Evolutionary conservation across 306 rosid species (phyloP), one percentile per base, ranked within the genome.

Genomic region (Quercus glauca): DNA sequence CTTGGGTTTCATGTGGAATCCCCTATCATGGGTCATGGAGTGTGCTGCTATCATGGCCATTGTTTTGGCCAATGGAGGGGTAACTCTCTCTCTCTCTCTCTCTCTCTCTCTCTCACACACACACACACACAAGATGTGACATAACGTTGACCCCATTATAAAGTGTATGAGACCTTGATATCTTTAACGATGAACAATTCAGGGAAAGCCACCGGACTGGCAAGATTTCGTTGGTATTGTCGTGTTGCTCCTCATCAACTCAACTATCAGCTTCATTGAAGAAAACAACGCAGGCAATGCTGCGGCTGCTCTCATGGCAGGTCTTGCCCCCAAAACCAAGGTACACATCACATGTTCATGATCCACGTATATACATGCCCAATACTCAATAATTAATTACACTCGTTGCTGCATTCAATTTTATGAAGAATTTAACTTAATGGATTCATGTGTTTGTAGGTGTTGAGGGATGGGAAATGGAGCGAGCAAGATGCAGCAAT

Each of bases 271-370:
- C 76, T 94, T 94, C 85, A 94, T 94, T 64, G 98, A 94, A 77
- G 98, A 94, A 76, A 90, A 92, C 89, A 94, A 90, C 64, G 98
- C 98, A 3, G 97, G 98, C 64, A 94, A 94, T 76, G 98, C 98
- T 0, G 97, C 98, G 5, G 97, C 98, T 0, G 98, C 97, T 73
- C 85, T 94, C 1, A 94, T 94, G 98, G 98, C 97, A 20, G 93
- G 98, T 81, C 98, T 94, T 78, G 98, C 98, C 69, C 98, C 98
- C 70, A 94, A 94, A 86, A 85, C 97, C 58, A 94, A 94, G 96
- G 98, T 93, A 73, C 19, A 53, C 53, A 57, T 82, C 15, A 53
- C 58, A 57, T 84, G 52, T 29, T n/a, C 31, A 26, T 41, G 45
- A 41, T 51, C 51, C 45, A 49, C 53, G 51, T 56, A 51, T 33